Percentiles rank a stretch among this genome's conserved stretches.
phyloP scores from a whole-genome alignment of 2,329 filamentous ascomycete genomes.

The Diaporthe sp. region DNA sequence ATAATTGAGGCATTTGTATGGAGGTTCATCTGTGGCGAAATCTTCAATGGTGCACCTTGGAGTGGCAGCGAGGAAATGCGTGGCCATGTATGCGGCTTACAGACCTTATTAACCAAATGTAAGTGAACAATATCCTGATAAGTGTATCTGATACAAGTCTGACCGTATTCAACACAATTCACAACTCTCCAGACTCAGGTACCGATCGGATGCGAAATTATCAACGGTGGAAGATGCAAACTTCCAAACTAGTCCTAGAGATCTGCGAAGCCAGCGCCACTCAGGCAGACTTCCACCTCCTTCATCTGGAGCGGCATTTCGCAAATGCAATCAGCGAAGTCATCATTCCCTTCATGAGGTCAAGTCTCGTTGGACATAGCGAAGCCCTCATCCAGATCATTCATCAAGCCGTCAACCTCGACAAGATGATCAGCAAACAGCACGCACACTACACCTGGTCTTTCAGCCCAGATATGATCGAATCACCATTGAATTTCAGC shows the following conservation, averaged over 20 bases:
- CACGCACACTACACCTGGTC: not conserved
- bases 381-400: not conserved
- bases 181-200: not conserved
- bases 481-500: not conserved
- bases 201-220: not conserved
- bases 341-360: not conserved
- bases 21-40: not conserved
- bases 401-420: not conserved
- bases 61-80: not conserved
- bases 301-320: not conserved
- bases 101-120: not conserved
- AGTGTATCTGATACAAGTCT: not conserved
- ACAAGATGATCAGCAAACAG: not conserved
- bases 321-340: not conserved
- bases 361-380: not conserved
- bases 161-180: not conserved
- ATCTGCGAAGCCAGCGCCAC: not conserved
- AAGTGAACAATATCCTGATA: fast-evolving
- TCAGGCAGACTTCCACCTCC: too few relatives aligned
- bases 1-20: not conserved
- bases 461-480: not conserved
- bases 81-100: not conserved
- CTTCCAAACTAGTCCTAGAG: not conserved
- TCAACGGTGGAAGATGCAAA: not conserved
- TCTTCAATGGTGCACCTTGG: not conserved